phyloP scores from a whole-genome alignment of 2,329 filamentous ascomycete genomes.

The Colletotrichum karsti region DNA sequence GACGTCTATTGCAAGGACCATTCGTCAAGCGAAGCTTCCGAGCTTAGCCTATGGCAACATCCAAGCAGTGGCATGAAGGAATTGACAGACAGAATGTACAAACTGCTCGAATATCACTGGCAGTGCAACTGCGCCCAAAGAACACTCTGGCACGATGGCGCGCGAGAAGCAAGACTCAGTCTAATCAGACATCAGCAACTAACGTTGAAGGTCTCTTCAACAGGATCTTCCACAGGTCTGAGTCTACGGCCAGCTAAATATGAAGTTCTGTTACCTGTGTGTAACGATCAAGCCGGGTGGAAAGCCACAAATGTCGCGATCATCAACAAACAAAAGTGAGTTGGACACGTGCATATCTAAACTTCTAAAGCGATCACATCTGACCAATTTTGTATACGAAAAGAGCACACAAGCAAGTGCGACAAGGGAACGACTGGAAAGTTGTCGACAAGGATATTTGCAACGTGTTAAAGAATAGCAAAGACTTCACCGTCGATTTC shows the following conservation, averaged over 20 bases:
- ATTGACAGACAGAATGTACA: background rate
- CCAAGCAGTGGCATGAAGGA: background rate
- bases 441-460: background rate
- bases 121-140: background rate
- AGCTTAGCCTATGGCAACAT: background rate
- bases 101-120: background rate
- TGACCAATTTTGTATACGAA: no score
- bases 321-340: rapidly evolving
- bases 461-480: background rate
- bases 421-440: background rate
- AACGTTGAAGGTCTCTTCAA: background rate
- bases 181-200: background rate
- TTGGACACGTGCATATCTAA: background rate
- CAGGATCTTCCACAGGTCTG: rapidly evolving
- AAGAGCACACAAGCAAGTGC: no score
- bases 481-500: background rate
- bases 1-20: background rate
- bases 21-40: background rate
- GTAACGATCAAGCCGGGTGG: background rate
- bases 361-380: no score
- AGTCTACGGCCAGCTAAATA: background rate
- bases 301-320: background rate
- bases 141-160: background rate
- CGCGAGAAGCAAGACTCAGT: background rate
- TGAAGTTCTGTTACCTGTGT: background rate